phyloP scores from a whole-genome alignment of 2,329 filamentous ascomycete species.

The Gremmenia infestans region DNA sequence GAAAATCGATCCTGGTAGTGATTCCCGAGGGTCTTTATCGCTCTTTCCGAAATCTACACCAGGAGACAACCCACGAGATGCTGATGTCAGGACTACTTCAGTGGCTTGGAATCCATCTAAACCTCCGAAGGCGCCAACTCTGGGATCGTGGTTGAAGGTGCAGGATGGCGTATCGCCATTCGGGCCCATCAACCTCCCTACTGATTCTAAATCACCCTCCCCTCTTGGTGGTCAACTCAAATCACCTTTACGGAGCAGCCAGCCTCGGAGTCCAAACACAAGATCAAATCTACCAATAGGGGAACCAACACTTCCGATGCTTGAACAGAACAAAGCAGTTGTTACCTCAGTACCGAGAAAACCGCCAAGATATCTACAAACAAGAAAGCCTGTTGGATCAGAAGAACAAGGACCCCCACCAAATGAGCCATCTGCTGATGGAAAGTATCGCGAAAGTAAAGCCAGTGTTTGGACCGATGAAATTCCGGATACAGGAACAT shows the following conservation, averaged over 20 bases:
- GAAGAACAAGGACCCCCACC: neutral
- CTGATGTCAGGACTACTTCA: constrained; percentile 21
- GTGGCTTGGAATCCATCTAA: constrained; percentile 25
- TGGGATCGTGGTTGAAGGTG: constrained; percentile 23
- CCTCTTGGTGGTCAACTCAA: constrained; percentile 24
- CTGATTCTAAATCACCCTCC: constrained; percentile 8
- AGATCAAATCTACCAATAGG: neutral
- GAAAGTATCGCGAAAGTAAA: constrained; percentile 19
- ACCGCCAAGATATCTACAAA: neutral
- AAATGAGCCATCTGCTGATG: neutral
- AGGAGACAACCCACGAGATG: constrained; percentile 1
- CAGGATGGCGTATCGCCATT: constrained; percentile 25
- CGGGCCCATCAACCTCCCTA: constrained; percentile 21
- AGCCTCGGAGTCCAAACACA: neutral
- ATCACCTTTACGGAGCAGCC: constrained; percentile 16
- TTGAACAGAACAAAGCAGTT: neutral
- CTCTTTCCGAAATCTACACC: constrained; percentile 10
- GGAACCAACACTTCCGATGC: neutral
- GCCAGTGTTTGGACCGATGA: constrained; percentile 28
- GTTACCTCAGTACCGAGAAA: neutral
- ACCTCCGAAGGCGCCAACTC: constrained; percentile 21
- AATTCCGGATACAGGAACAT: constrained; percentile 7
- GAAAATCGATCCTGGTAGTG: constrained; percentile 3
- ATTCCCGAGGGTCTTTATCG: constrained; percentile 13
- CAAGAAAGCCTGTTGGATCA: neutral